These are phyloP conservation scores for Candida glucosophila DNA, from an alignment of 1,139 yeast genomes.

Conservation along the genomic window DNA sequence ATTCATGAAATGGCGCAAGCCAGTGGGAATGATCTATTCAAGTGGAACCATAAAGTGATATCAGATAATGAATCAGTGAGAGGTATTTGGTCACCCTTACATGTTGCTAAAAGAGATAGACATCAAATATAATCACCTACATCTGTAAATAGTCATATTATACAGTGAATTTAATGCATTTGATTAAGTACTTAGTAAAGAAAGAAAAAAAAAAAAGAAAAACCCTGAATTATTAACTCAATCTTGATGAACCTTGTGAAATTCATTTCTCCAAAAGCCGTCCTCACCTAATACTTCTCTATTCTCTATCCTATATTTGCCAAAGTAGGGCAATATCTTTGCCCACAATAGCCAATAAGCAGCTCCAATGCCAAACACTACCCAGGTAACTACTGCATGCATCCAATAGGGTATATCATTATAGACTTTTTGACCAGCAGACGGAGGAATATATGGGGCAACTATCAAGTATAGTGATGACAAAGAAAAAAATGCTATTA, in stretches of 20 bases:
- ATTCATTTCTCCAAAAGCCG: constrained; percentile 69
- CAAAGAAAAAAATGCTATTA: constrained; percentile 54
- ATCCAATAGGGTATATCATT: constrained; percentile 64
- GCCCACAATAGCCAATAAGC: constrained; percentile 68
- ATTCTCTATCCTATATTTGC: constrained; percentile 50
- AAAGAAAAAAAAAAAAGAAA: no score
- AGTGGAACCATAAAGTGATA: constrained; percentile 59
- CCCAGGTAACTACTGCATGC: constrained; percentile 81
- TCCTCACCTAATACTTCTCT: constrained; percentile 57
- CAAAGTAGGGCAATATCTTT: constrained; percentile 45
- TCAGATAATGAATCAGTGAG: constrained; percentile 79
- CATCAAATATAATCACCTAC: constrained; percentile 41
- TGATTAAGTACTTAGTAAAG: no score
- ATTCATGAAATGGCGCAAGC: constrained; percentile 44
- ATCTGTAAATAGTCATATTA: no score
- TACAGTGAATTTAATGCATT: no score
- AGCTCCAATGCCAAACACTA: constrained; percentile 63
- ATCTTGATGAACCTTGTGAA: constrained; percentile 33
- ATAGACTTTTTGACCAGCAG: constrained; percentile 58
- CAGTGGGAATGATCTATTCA: constrained; percentile 33
- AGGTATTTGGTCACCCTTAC: constrained; percentile 98
- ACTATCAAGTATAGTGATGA: constrained; percentile 63
- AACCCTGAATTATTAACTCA: constrained; percentile 4
- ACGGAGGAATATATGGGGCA: constrained; percentile 80
- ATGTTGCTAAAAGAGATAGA: constrained; percentile 60